These are phyloP conservation scores for Chimonanthus salicifolius DNA, from an alignment of 164 flowering plant species.

Conservation along the genomic window DNA sequence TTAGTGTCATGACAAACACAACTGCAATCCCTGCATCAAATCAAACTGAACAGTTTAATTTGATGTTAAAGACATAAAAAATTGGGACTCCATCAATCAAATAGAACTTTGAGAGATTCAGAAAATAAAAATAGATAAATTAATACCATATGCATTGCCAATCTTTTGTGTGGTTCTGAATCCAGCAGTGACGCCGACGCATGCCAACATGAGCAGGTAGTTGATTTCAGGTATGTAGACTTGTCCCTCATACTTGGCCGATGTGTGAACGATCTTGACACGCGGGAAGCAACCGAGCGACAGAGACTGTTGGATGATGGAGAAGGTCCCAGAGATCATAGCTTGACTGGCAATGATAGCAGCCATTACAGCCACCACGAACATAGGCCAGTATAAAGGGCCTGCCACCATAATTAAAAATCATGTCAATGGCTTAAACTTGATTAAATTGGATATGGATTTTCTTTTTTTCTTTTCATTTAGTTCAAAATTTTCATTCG, in stretches of 20 bases:
- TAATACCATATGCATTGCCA: conserved; percentile 33
- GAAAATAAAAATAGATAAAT: not conserved
- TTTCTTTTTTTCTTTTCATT: too few species aligned
- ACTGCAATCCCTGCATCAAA: conserved; percentile 56
- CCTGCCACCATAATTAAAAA: conserved; percentile 20
- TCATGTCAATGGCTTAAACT: not conserved
- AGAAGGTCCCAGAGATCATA: conserved; percentile 57
- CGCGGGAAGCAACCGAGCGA: conserved; percentile 59
- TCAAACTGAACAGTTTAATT: not conserved
- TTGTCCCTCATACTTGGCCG: conserved; percentile 35
- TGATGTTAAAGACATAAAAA: not conserved
- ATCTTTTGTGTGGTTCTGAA: conserved; percentile 20
- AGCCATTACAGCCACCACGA: conserved; percentile 57
- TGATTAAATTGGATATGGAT: not conserved
- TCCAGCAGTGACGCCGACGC: conserved; percentile 22
- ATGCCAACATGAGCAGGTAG: conserved; percentile 42
- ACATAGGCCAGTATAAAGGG: conserved; percentile 62
- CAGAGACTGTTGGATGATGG: conserved; percentile 56
- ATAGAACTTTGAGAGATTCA: too few species aligned
- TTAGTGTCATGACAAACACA: conserved; percentile 40
- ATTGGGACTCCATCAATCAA: not conserved
- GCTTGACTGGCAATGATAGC: conserved; percentile 78
- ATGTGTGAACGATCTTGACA: conserved; percentile 55
- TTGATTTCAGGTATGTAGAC: conserved; percentile 54
- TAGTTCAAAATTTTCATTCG: too few species aligned